phyloP scores from a whole-genome alignment of 257 asterid genomes.

The Oldenlandia corymbosa region DNA sequence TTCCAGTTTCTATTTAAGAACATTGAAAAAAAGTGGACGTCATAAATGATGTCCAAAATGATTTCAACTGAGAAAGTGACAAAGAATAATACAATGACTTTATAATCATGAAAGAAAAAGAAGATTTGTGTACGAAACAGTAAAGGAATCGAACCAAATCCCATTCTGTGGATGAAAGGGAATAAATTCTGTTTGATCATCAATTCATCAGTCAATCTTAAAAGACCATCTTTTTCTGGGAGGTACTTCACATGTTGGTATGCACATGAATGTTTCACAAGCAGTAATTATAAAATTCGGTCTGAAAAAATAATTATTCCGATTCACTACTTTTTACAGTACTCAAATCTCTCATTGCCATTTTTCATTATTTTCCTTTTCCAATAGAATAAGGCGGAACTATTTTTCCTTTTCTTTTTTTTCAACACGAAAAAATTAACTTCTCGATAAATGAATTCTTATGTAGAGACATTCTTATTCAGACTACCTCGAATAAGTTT shows the following conservation, averaged over 20 bases:
- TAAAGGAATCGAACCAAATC: conserved; percentile 16
- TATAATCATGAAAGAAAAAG: conserved; percentile 8
- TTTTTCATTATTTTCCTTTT: too few relatives aligned
- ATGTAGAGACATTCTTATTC: too few relatives aligned
- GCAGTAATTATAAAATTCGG: background rate
- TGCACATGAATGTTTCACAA: background rate
- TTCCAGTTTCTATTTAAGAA: too few relatives aligned
- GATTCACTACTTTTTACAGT: too few relatives aligned
- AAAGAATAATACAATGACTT: conserved; percentile 6
- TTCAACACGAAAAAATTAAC: too few relatives aligned
- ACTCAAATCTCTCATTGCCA: too few relatives aligned
- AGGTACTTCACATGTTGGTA: conserved; percentile 8
- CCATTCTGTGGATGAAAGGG: conserved; percentile 6
- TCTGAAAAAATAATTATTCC: background rate
- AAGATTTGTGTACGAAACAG: conserved; percentile 5
- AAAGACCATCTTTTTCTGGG: conserved; percentile 12
- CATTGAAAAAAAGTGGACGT: too few relatives aligned
- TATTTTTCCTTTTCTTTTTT: too few relatives aligned
- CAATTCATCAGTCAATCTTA: conserved; percentile 1
- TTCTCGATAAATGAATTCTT: too few relatives aligned
- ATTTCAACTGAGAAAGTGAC: background rate
- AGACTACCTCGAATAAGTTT: too few relatives aligned
- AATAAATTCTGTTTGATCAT: conserved; percentile 12
- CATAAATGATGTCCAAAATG: background rate
- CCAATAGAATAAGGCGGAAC: too few relatives aligned